These are phyloP conservation scores for Canna indica DNA, from an alignment of 176 grass and related monocot genomes.

Conservation along the genomic window DNA sequence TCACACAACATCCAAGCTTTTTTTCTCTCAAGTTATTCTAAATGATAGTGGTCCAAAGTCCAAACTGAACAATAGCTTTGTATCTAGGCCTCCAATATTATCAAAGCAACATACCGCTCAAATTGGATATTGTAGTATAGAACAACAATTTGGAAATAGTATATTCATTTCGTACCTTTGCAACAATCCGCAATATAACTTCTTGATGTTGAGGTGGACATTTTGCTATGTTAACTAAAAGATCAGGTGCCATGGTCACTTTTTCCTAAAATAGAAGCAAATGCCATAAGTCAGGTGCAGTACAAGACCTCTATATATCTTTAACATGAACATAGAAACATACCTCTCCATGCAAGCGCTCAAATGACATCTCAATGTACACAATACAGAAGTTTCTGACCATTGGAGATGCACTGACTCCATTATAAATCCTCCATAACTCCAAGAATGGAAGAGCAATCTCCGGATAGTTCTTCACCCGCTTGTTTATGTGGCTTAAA, in stretches of 20 bases:
- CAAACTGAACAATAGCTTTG: background rate
- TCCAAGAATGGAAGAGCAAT: conserved; percentile 71
- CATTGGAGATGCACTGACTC: conserved; percentile 39
- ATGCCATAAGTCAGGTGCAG: background rate
- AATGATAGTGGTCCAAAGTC: too few species aligned
- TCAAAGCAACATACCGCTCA: background rate
- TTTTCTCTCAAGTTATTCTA: too few species aligned
- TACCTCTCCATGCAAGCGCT: conserved; percentile 56
- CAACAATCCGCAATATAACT: conserved; percentile 73
- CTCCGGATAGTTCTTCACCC: conserved; percentile 70
- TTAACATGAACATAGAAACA: background rate
- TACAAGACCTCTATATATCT: conserved; percentile 2
- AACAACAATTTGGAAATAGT: conserved; percentile 1
- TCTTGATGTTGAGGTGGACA: conserved; percentile 70
- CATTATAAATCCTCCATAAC: conserved; percentile 82
- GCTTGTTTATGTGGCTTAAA: conserved; percentile 81
- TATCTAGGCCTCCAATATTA: background rate
- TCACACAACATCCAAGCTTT: too few species aligned
- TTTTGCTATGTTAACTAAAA: conserved; percentile 62
- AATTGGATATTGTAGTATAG: background rate
- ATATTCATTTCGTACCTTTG: conserved; percentile 47
- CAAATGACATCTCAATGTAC: conserved; percentile 94
- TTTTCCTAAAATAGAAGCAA: conserved; percentile 50
- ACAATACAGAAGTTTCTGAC: conserved; percentile 77
- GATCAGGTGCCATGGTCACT: conserved; percentile 56